Evolutionary conservation across 768 basidiomycete species (phyloP).

Genomic region (Mycena latifolia): DNA sequence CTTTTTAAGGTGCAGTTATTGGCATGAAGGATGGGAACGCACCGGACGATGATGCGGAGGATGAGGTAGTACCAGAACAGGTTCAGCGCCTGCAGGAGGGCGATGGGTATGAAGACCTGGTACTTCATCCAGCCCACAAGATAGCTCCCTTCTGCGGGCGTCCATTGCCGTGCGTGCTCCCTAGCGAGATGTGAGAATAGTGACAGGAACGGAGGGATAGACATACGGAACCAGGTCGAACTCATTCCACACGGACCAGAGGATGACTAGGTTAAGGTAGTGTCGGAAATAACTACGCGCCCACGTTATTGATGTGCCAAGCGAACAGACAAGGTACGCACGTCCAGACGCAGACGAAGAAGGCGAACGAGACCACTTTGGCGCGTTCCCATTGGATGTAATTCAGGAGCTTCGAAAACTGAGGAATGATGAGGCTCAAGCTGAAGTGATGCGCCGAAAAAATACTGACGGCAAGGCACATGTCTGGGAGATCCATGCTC

Average conservation of each 20-base stretch:
- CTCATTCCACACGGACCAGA: conserved; percentile 90
- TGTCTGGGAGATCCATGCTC: conserved; percentile 97
- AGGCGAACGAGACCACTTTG: conserved; percentile 71
- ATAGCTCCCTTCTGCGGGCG: conserved; percentile 73
- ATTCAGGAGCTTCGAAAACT: conserved; percentile 91
- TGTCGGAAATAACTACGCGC: conserved; percentile 90
- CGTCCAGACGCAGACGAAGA: conserved; percentile 86
- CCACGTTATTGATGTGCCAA: conserved; percentile 1
- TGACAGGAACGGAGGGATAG: background rate
- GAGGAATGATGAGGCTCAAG: conserved; percentile 2
- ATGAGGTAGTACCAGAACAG: conserved; percentile 95
- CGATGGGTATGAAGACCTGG: conserved; percentile 82
- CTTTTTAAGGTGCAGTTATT: background rate
- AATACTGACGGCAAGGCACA: conserved; percentile 81
- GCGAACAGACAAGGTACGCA: conserved; percentile 53
- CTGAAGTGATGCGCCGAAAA: background rate
- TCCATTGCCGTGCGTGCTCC: conserved; percentile 67
- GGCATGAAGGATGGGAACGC: conserved; percentile 25
- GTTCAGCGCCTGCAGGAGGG: conserved; percentile 86
- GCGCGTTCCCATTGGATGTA: conserved; percentile 80
- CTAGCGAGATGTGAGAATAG: conserved; percentile 48
- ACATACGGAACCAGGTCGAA: conserved; percentile 82
- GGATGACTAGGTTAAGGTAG: conserved; percentile 87
- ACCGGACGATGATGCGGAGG: conserved; percentile 81
- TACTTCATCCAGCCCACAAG: conserved; percentile 83